Conservation (phyloP, 2,329 filamentous ascomycete species). For the Epichloe sp. region DNA sequence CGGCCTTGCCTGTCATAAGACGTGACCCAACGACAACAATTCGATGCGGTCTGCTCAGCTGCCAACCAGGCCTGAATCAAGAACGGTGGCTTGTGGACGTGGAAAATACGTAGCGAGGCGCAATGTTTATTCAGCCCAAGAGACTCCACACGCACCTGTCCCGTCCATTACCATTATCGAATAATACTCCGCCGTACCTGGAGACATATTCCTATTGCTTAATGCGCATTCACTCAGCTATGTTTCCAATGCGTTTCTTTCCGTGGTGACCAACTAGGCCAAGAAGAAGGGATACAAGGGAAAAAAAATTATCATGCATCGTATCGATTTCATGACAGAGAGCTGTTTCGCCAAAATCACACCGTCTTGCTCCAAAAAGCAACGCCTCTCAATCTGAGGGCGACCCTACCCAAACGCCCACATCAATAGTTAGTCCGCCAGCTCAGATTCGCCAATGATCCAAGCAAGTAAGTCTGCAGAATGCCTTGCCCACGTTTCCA, state of each 20-base stretch:
- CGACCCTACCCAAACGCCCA: slow-evolving; percentile 3
- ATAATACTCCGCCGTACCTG: slow-evolving; percentile 4
- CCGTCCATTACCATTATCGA: slow-evolving; percentile 10
- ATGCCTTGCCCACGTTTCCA: not conserved
- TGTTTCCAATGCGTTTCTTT: slow-evolving; percentile 5
- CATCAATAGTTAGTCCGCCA: not conserved
- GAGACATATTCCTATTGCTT: slow-evolving; percentile 4
- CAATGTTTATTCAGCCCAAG: not conserved
- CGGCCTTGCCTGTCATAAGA: not conserved
- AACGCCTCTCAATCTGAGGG: not conserved
- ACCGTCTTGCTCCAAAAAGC: not conserved
- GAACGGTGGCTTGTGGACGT: not conserved
- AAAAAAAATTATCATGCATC: not conserved
- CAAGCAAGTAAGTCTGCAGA: not conserved
- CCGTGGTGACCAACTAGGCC: not conserved
- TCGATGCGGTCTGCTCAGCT: not conserved
- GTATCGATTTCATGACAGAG: not conserved
- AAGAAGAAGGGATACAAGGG: not conserved
- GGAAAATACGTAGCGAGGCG: not conserved
- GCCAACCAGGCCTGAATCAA: not conserved
- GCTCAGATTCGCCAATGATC: not conserved
- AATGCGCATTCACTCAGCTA: not conserved
- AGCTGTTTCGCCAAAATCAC: not conserved
- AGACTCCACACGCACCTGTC: too few species aligned
- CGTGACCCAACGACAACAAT: not conserved